These are phyloP conservation scores for Citrus inodora DNA, from an alignment of 345 rosid species.

Conservation along the genomic window DNA sequence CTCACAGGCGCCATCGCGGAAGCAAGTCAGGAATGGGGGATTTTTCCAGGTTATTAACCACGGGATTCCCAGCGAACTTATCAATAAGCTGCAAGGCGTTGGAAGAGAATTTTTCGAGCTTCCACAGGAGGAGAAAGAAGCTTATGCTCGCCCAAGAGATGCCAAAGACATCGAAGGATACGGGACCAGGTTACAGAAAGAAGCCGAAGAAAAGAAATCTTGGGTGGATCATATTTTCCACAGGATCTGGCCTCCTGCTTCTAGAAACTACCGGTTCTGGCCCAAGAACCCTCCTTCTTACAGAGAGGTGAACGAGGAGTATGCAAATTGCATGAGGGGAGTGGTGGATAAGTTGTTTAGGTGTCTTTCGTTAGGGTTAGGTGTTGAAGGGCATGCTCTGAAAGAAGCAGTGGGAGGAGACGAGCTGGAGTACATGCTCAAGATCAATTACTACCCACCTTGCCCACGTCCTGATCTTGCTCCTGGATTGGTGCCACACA, in stretches of 20 bases:
- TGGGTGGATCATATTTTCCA: slow-evolving; percentile 93
- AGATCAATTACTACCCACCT: slow-evolving; percentile 85
- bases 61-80: slow-evolving; percentile 46
- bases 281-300: slow-evolving; percentile 68
- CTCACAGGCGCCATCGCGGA: slow-evolving; percentile 17
- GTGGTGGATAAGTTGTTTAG: slow-evolving; percentile 51
- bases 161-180: slow-evolving; percentile 55
- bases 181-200: slow-evolving; percentile 56
- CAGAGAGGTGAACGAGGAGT: slow-evolving; percentile 84
- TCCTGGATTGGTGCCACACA: slow-evolving; percentile 75
- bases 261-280: slow-evolving; percentile 63
- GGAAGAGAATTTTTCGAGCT: slow-evolving; percentile 74
- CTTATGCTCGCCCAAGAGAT: slow-evolving; percentile 44
- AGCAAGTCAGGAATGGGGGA: slow-evolving; percentile 56
- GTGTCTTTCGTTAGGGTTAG: slow-evolving; percentile 58
- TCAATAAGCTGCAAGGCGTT: slow-evolving; percentile 40
- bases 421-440: slow-evolving; percentile 53
- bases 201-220: slow-evolving; percentile 46
- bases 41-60: slow-evolving; percentile 64
- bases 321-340: slow-evolving; percentile 35
- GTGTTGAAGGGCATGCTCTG: slow-evolving; percentile 44
- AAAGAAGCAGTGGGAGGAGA: slow-evolving; percentile 67
- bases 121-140: slow-evolving; percentile 59
- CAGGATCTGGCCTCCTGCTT: slow-evolving; percentile 68
- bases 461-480: slow-evolving; percentile 86